Percentiles rank a stretch among this genome's conserved stretches.
These are phyloP conservation scores for Phaeolepiota aurea DNA, from an alignment of 768 basidiomycete species.

Conservation along the genomic window DNA sequence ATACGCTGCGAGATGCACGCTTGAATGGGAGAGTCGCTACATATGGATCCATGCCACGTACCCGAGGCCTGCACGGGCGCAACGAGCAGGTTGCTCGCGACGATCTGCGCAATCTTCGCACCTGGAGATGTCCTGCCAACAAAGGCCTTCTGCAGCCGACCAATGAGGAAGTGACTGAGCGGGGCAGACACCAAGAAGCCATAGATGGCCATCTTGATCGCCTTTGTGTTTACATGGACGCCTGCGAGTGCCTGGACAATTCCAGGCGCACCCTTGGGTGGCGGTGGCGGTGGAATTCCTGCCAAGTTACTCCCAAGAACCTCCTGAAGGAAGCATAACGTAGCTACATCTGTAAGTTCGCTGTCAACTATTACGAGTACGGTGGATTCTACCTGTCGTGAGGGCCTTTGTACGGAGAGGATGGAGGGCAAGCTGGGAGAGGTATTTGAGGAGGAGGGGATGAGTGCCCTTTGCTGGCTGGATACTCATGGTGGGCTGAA, in stretches of 20 bases:
- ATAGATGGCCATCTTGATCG: slow-evolving; percentile 78
- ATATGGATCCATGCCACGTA: slow-evolving; percentile 13
- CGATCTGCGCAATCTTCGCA: slow-evolving; percentile 62
- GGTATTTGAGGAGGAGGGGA: slow-evolving; percentile 61
- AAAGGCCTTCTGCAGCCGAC: slow-evolving; percentile 66
- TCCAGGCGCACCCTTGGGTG: slow-evolving; percentile 45
- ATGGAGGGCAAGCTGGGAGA: slow-evolving; percentile 53
- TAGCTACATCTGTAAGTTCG: slow-evolving; percentile 18
- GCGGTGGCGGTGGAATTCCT: slow-evolving; percentile 41
- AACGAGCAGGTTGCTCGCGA: slow-evolving; percentile 69
- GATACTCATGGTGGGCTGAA: slow-evolving; percentile 27
- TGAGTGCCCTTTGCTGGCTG: slow-evolving; percentile 11
- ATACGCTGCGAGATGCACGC: slow-evolving; percentile 35
- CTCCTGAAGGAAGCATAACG: slow-evolving; percentile 68
- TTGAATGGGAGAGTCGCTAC: not conserved
- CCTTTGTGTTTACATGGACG: slow-evolving; percentile 57
- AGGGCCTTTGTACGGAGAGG: slow-evolving; percentile 77
- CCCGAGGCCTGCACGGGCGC: slow-evolving; percentile 69
- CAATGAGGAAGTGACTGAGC: slow-evolving; percentile 66
- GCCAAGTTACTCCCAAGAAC: slow-evolving; percentile 70
- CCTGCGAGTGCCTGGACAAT: slow-evolving; percentile 44
- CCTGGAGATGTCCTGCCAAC: slow-evolving; percentile 59
- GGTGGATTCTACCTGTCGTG: slow-evolving; percentile 48
- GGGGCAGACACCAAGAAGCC: slow-evolving; percentile 83
- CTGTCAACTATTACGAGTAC: not conserved